Base-by-base conservation (phyloP, 306 rosid genomes). In the Morella rubra region DNA sequence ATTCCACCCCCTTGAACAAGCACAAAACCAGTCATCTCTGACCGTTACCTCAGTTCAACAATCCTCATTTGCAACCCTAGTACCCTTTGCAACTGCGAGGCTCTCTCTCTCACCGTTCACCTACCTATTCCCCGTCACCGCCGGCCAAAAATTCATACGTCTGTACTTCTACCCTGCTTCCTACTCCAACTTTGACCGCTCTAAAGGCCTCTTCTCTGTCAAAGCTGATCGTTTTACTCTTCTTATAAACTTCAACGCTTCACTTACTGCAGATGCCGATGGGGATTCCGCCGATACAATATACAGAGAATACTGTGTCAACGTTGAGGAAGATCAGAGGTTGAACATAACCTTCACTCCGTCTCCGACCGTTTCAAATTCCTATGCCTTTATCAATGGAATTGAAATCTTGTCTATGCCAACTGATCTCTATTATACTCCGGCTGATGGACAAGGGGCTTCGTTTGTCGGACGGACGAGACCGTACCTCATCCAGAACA, bases 331-430 rank as follows among this genome's bases (percentile, higher is more conserved):
- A 50, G 77, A 12, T n/a, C 84, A 73, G 13, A 82, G 60, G 5
- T 62, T 82, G 20, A 82, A 85, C 56, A 84, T 85, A n/a, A 79
- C 78, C 18, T 79, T 85, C 69, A 11, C 13, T 8, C 50, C 50
- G 27, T 8, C 80, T 42, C 82, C 82, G 37, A 40, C 1, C 50
- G 50, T 86, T 46, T 79, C 74, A 37, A 85, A 62, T 46, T 46
- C 84, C 50, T 85, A 76, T 42, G 89, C 86, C n/a, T 85, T 84
- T 24, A 80, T 81, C 52, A 84, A 80, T 47, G 87, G 84, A 50
- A 84, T 84, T 45, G 85, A 84, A 76, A 75, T 85, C 56, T 84
- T 85, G 76, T 82, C 86, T 4, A 82, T 79, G 78, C 89, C 86
- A 5, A 47, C 56, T 71, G 47, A 60, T 50, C 79, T 85, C 65